Percentiles rank a stretch among this genome's conserved stretches.
These are phyloP conservation scores for Leishmania aethiopica DNA, from an alignment of 208 protist species.

Conservation along the genomic window DNA sequence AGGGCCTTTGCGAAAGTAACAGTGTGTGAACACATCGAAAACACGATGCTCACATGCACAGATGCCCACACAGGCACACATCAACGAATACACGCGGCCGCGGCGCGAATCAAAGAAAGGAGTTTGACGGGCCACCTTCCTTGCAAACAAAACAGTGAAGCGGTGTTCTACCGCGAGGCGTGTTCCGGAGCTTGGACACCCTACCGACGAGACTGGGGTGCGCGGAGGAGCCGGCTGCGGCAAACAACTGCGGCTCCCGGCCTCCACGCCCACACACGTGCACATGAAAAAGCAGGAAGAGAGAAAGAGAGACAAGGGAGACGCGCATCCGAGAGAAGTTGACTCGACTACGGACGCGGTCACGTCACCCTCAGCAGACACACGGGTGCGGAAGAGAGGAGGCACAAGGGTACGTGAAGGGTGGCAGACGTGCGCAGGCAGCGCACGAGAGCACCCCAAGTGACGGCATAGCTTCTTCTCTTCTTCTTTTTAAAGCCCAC, in stretches of 20 bases:
- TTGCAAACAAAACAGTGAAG: background rate
- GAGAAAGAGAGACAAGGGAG: background rate
- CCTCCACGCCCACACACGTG: background rate
- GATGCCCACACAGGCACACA: background rate
- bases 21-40: background rate
- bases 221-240: background rate
- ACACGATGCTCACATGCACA: background rate
- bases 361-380: background rate
- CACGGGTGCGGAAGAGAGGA: background rate
- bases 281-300: background rate
- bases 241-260: background rate
- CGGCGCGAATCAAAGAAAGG: background rate
- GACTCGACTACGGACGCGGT: background rate
- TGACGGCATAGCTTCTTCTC: background rate
- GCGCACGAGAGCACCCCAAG: background rate
- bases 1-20: background rate
- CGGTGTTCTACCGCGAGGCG: background rate
- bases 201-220: background rate
- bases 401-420: background rate
- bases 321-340: background rate
- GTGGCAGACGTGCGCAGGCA: background rate
- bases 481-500: conserved; percentile 1
- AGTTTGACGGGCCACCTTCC: background rate
- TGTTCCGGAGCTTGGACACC: background rate
- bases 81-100: background rate